These are phyloP conservation scores for Monilinia vaccinii-corymbosi DNA, from an alignment of 2,329 filamentous ascomycete genomes.

Conservation along the genomic window DNA sequence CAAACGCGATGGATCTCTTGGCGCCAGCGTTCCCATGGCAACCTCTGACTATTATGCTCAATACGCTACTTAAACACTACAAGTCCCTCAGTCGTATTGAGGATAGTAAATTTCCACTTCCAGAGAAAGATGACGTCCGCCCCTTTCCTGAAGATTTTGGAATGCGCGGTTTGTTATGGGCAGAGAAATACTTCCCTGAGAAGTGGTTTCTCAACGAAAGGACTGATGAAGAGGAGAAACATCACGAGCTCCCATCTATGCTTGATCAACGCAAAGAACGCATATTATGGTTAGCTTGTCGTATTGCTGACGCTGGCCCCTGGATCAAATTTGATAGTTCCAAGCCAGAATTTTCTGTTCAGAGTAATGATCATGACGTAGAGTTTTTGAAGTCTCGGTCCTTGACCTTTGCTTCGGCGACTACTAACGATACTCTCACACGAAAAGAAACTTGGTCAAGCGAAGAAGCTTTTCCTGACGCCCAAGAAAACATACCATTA, in stretches of 20 bases:
- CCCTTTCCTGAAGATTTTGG: conserved; percentile 22
- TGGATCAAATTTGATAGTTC: conserved; percentile 9
- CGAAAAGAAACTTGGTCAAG: conserved; percentile 7
- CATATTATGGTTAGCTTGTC: conserved; percentile 20
- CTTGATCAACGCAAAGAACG: conserved; percentile 21
- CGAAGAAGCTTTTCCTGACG: not conserved
- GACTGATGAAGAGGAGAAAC: conserved; percentile 25
- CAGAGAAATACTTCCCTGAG: conserved; percentile 18
- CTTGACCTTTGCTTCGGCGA: conserved; percentile 6
- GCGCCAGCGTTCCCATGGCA: conserved; percentile 18
- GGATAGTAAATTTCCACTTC: conserved; percentile 13
- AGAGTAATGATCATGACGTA: not conserved
- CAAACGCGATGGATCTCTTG: conserved; percentile 15
- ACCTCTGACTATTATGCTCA: conserved; percentile 14
- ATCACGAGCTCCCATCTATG: conserved; percentile 24
- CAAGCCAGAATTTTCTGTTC: conserved; percentile 4
- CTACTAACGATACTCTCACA: not conserved
- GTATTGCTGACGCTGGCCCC: conserved; percentile 10
- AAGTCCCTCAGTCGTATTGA: conserved; percentile 12
- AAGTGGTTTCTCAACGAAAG: conserved; percentile 20
- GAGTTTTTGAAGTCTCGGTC: not conserved
- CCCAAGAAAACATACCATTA: conserved; percentile 8
- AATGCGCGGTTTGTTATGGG: conserved; percentile 19
- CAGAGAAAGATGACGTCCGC: conserved; percentile 19
- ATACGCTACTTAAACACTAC: conserved; percentile 14